Percentiles rank a stretch among this genome's conserved stretches.
phyloP scores from a whole-genome alignment of 106 monocot species.

The Agapanthus africanus region DNA sequence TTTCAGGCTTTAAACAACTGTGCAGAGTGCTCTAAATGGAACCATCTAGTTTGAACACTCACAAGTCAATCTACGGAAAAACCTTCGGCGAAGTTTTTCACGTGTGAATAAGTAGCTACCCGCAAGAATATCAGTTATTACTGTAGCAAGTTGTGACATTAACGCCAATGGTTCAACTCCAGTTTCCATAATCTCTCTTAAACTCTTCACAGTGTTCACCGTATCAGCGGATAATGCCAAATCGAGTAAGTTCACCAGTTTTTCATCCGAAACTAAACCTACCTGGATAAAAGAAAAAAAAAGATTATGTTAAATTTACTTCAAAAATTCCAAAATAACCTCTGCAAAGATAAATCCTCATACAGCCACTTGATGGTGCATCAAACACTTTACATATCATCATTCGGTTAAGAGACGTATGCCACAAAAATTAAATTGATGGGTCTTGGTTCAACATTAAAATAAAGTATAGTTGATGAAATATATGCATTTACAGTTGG shows the following conservation, averaged over 20 bases:
- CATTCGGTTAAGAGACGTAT: too few relatives aligned
- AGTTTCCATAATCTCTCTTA: conserved; percentile 82
- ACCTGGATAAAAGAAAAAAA: conserved; percentile 46
- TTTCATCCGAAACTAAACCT: conserved; percentile 88
- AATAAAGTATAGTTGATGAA: too few relatives aligned
- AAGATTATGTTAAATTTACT: background rate
- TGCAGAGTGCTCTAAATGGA: background rate
- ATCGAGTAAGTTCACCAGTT: conserved; percentile 89
- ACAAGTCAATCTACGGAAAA: conserved; percentile 59
- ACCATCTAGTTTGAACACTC: conserved; percentile 25
- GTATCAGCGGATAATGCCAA: conserved; percentile 87
- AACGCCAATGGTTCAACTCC: conserved; percentile 84
- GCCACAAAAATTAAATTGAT: too few relatives aligned
- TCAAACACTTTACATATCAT: too few relatives aligned
- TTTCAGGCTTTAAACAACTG: background rate
- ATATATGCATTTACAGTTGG: too few relatives aligned
- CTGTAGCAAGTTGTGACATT: conserved; percentile 90
- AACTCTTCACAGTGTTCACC: conserved; percentile 76
- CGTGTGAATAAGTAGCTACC: conserved; percentile 63
- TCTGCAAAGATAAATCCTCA: too few relatives aligned
- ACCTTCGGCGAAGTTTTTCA: conserved; percentile 54
- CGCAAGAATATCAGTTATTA: conserved; percentile 98
- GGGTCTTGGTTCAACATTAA: too few relatives aligned
- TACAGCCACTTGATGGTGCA: too few relatives aligned
- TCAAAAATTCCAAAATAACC: background rate